Evolutionary conservation across 78 protist genomes (phyloP), one percentile per base, ranked within the genome.

Genomic region (Abeoforma whisleri): DNA sequence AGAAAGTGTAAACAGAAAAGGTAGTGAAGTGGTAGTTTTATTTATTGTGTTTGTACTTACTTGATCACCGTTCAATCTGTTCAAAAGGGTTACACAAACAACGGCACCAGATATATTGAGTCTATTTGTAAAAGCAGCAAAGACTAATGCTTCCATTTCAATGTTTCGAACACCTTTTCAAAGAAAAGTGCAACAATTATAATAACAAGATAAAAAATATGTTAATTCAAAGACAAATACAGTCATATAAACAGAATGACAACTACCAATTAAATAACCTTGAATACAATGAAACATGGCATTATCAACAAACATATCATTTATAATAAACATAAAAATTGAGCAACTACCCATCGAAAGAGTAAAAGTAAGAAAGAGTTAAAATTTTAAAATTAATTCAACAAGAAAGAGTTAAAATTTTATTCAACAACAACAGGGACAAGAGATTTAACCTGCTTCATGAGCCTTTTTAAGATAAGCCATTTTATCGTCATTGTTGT

Each of bases 1-100:
- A 68, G 83, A 57, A 79, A 57, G 76, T 79, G 36, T 25, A 74
- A 74, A 74, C 23, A 0, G 33, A 25, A 25, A 22, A 0, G 23
- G 36, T 35, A 25, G 79, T 34, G 32, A 22, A 25, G 23, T 22
- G 79, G 22, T 38, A 74, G 79, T 22, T n/a, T 74, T 38, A 23
- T 23, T 23, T 22, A 36, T 22, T 22, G 32, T 57, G n/a, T n/a
- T n/a, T n/a, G n/a, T n/a, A n/a, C n/a, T n/a, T 2, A 86, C 89
- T 84, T 86, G 89, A 57, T 87, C 89, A 23, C 86, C 85, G 1
- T 87, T 68, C 34, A 87, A 40, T 2, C 89, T 30, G 30, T 87
- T 87, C 1, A 87, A 40, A 25, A 62, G 37, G 30, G 85, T 37
- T 28, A 72, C 89, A 33, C 76, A 38, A n/a, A 40, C 19, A 25